phyloP scores from a whole-genome alignment of 2,329 filamentous ascomycete genomes.

The Chrysoporthe cubensis region DNA sequence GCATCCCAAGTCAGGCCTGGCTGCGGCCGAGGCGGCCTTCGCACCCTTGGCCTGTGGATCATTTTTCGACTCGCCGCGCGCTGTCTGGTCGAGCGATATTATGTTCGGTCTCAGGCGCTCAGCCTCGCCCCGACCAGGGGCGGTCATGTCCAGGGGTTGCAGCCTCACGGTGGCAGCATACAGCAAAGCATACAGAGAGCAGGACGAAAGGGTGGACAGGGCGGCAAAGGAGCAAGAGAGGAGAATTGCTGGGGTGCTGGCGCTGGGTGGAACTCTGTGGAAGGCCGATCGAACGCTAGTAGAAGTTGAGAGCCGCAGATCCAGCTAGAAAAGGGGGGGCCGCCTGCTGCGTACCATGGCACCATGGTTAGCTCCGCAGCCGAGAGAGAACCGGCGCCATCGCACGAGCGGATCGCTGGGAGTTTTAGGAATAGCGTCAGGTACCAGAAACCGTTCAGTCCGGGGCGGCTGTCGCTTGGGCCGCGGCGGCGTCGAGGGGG shows the following conservation, averaged over 20 bases:
- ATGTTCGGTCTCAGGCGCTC: no score
- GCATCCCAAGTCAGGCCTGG: background rate
- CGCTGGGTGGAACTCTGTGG: background rate
- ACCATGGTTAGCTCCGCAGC: background rate
- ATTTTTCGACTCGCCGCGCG: no score
- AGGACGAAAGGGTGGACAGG: background rate
- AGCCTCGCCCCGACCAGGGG: no score
- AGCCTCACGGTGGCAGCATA: no score
- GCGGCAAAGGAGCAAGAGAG: background rate
- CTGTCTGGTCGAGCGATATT: no score
- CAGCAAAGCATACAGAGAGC: no score
- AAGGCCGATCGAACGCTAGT: slow-evolving; percentile 12
- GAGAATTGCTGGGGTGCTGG: background rate
- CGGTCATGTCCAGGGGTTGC: no score
- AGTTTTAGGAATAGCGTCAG: slow-evolving; percentile 16
- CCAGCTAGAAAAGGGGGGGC: background rate
- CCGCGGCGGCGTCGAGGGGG: background rate
- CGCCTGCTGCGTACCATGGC: background rate
- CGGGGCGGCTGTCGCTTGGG: background rate
- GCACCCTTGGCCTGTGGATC: background rate
- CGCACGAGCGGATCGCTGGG: background rate
- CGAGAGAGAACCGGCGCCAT: background rate
- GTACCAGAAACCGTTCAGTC: background rate
- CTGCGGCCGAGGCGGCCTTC: background rate
- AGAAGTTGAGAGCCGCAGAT: slow-evolving; percentile 2